A percentile compares a stretch with the other conserved stretches of the same genome.
phyloP scores from a whole-genome alignment of 805 yeast genomes.

The Deakozyma indianensis region DNA sequence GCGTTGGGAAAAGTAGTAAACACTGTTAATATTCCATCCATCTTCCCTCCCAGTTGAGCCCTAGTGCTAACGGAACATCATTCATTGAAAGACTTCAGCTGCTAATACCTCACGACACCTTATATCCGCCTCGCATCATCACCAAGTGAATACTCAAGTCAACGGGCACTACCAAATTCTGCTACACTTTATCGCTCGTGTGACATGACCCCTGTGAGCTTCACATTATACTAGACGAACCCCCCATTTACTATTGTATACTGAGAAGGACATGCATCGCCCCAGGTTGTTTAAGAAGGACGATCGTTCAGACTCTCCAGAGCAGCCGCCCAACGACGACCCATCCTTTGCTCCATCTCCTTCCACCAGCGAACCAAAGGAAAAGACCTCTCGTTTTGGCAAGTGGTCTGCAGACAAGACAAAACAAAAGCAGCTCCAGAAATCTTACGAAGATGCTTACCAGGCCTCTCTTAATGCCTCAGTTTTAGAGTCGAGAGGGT shows the following conservation, averaged over 20 bases:
- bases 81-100: too few relatives aligned
- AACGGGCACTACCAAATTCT: too few relatives aligned
- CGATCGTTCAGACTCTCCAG: not conserved
- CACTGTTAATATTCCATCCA: too few relatives aligned
- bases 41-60: too few relatives aligned
- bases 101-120: too few relatives aligned
- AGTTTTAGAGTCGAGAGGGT: not conserved
- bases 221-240: too few relatives aligned
- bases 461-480: slow-evolving; percentile 22
- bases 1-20: not conserved
- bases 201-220: not conserved
- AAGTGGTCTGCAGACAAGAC: slow-evolving; percentile 1
- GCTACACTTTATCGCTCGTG: too few relatives aligned
- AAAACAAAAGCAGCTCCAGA: slow-evolving; percentile 17
- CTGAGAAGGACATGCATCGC: not conserved
- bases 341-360: not conserved
- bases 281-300: not conserved
- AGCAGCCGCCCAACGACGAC: not conserved
- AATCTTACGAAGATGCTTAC: slow-evolving; percentile 27
- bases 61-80: too few relatives aligned
- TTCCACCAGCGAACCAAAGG: not conserved
- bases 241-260: too few relatives aligned
- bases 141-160: too few relatives aligned
- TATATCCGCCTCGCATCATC: too few relatives aligned
- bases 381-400: slow-evolving; percentile 1